Base-by-base conservation (phyloP, 352 stramenopile species). In the Plasmopara viticola region DNA sequence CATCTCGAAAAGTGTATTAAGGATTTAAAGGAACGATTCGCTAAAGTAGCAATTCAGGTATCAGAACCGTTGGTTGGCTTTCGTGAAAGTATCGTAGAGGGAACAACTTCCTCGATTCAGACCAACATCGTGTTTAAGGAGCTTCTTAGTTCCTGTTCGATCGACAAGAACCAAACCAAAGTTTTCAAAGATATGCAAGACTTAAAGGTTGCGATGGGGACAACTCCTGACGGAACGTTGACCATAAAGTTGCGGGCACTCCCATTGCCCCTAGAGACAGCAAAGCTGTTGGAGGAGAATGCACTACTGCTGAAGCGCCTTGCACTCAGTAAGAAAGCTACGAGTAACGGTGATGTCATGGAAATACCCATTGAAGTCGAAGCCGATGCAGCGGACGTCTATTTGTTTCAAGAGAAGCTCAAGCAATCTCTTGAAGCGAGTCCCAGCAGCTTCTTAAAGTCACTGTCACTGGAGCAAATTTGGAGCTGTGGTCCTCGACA, bases 1-100 rank as follows among this genome's bases (percentile, higher is more conserved):
- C 90, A 97, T 49, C 53, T 97, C 18, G 90, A 97, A 59, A 82
- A 85, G 12, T 96, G 89, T 51, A 84, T 97, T 29, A 96, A 97
- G 56, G 86, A 96, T 43, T 51, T 96, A 28, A 87, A 85, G 28
- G 85, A 95, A 43, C 79, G 86, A 4, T 96, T 95, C 52, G 85
- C 85, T 4, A 90, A 90, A 60, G 72, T 96, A 0, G 71, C 82
- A 2, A 68, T 96, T 42, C 77, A 80, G 13, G 80, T 91, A 10
- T 96, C 86, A 0, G 82, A 89, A 51, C 88, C 88, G 2, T 68
- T 96, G 2, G 84, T 97, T n/a, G 74, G 80, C 7, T 97, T 96
- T 57, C 70, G 82, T n/a, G 88, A 97, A 63, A 95, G 73, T 34
- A 70, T 96, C 38, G 70, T 83, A 0, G 67, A 76, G 6, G 78